Percentiles rank a stretch among this genome's conserved stretches.
Conservation (phyloP, 306 rosid genomes). For the Cicer arietinum region DNA sequence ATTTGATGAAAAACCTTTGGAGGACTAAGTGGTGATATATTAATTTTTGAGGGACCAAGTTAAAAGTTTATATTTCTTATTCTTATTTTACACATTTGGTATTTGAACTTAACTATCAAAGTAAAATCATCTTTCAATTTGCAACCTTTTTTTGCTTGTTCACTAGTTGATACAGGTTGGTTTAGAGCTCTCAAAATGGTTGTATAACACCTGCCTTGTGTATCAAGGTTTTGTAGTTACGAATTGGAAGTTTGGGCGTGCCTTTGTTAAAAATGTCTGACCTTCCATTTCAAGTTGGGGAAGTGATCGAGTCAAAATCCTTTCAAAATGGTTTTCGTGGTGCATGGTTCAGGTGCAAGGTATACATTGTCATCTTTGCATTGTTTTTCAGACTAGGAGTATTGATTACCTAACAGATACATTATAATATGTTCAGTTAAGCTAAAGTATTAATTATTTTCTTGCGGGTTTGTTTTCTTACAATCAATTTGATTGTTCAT, state of each 20-base stretch:
- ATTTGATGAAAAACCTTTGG: neutral
- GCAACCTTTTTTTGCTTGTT: neutral
- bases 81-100: neutral
- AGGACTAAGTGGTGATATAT: neutral
- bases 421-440: slow-evolving; percentile 17
- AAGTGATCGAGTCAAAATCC: slow-evolving; percentile 60
- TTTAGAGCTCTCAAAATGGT: neutral
- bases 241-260: neutral
- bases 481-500: slow-evolving; percentile 7
- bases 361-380: slow-evolving; percentile 38
- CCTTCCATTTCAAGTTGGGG: slow-evolving; percentile 66
- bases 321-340: slow-evolving; percentile 75
- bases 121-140: neutral
- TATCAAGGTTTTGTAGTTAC: neutral
- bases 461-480: neutral
- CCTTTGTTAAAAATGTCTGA: slow-evolving; percentile 25
- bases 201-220: slow-evolving; percentile 9
- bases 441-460: neutral
- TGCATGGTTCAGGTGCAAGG: slow-evolving; percentile 92
- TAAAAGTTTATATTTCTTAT: neutral
- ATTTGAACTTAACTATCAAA: neutral
- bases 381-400: neutral
- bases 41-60: neutral
- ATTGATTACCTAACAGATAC: neutral
- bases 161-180: neutral